phyloP scores from a whole-genome alignment of 2,329 filamentous ascomycete genomes.

The Monilinia aucupariae region DNA sequence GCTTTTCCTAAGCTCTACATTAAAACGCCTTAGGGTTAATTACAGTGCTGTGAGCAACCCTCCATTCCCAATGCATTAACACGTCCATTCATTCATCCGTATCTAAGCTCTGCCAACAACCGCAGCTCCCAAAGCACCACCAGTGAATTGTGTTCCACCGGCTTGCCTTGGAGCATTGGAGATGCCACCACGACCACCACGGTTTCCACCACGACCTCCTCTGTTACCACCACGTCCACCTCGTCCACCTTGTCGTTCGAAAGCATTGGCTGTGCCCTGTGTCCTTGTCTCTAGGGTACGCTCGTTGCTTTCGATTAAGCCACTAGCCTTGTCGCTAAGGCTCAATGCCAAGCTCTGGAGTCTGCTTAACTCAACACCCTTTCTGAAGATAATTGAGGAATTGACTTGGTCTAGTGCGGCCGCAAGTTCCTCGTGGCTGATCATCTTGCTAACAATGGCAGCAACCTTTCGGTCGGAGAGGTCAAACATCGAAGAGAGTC shows the following conservation, averaged over 20 bases:
- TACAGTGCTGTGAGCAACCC: slow-evolving; percentile 29
- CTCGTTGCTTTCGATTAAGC: slow-evolving; percentile 95
- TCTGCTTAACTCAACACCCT: slow-evolving; percentile 95
- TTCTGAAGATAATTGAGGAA: slow-evolving; percentile 95
- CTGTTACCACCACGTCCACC: slow-evolving; percentile 63
- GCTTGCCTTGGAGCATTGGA: slow-evolving; percentile 60
- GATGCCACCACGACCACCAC: slow-evolving; percentile 52
- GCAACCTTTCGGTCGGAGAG: slow-evolving; percentile 83
- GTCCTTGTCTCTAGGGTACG: slow-evolving; percentile 95
- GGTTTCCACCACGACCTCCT: slow-evolving; percentile 57
- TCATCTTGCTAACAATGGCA: slow-evolving; percentile 98
- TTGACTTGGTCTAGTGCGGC: slow-evolving; percentile 98
- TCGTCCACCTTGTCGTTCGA: slow-evolving; percentile 83
- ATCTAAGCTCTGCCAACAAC: slow-evolving; percentile 48
- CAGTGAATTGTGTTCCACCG: slow-evolving; percentile 74
- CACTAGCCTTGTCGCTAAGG: slow-evolving; percentile 91
- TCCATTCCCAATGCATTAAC: slow-evolving; percentile 34
- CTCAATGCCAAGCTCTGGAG: slow-evolving; percentile 93
- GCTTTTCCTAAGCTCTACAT: slow-evolving; percentile 34
- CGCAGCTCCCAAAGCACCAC: slow-evolving; percentile 68
- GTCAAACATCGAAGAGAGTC: slow-evolving; percentile 92
- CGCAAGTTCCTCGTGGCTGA: slow-evolving; percentile 95
- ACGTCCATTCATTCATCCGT: slow-evolving; percentile 19
- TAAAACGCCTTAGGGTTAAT: slow-evolving; percentile 32
- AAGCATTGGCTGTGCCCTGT: slow-evolving; percentile 89